phyloP scores from a whole-genome alignment of 1,139 yeast species.

The Blastobotrys indianensis region DNA sequence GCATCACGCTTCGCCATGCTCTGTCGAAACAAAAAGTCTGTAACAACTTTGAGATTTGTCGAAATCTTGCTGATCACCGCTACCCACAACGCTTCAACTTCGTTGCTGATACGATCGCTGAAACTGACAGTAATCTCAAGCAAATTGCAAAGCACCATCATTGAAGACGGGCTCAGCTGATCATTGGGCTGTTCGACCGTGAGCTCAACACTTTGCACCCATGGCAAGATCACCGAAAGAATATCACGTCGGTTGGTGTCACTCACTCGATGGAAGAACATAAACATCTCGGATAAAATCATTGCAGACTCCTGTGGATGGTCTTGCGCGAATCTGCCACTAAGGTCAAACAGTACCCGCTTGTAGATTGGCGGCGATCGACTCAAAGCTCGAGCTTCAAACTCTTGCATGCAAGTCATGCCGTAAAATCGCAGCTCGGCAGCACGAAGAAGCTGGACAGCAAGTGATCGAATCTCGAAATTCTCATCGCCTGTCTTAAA shows the following conservation, averaged over 20 bases:
- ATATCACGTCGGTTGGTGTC: constrained; percentile 64
- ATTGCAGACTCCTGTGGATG: constrained; percentile 54
- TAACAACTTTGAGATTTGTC: constrained; percentile 62
- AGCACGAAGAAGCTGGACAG: constrained; percentile 51
- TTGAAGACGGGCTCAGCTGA: constrained; percentile 32
- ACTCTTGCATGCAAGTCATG: constrained; percentile 42
- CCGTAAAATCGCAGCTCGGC: constrained; percentile 52
- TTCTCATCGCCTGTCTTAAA: constrained; percentile 67
- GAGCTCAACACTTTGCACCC: constrained; percentile 79
- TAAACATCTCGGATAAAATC: constrained; percentile 67
- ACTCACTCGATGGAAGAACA: constrained; percentile 60
- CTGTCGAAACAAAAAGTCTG: constrained; percentile 62
- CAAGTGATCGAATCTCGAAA: constrained; percentile 53
- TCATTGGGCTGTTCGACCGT: constrained; percentile 47
- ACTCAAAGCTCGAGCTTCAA: constrained; percentile 58
- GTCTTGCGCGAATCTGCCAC: constrained; percentile 54
- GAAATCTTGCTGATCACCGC: constrained; percentile 73
- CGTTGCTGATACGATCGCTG: constrained; percentile 68
- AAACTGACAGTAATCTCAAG: constrained; percentile 80
- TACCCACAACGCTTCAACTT: constrained; percentile 92
- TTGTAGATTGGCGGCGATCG: constrained; percentile 69
- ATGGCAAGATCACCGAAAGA: constrained; percentile 73
- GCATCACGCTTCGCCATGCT: constrained; percentile 71
- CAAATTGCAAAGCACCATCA: constrained; percentile 74
- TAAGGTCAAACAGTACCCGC: constrained; percentile 64